Conservation (phyloP, 768 basidiomycete genomes). For the Termitomyces sp. region DNA sequence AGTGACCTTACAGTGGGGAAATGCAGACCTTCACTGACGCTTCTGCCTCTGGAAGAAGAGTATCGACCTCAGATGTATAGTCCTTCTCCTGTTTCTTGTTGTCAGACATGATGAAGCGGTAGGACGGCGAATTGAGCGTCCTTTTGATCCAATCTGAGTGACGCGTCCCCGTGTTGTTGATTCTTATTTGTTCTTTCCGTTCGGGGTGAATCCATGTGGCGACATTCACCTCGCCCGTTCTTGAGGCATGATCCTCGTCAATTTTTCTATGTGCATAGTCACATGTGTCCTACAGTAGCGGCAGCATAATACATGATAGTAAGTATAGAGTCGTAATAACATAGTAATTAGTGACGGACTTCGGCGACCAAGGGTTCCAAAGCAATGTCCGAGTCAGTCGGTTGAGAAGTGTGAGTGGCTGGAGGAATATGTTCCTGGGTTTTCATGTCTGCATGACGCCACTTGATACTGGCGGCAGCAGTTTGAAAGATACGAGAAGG, state of each 20-base stretch:
- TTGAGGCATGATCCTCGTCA: not conserved
- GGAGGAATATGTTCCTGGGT: constrained; percentile 10
- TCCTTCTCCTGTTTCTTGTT: constrained; percentile 85
- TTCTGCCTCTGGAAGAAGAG: constrained; percentile 64
- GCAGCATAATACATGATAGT: constrained; percentile 36
- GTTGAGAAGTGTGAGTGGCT: not conserved
- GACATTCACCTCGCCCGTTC: constrained; percentile 20
- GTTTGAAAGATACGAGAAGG: constrained; percentile 35
- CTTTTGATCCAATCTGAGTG: constrained; percentile 34
- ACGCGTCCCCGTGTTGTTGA: constrained; percentile 63
- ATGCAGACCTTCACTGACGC: constrained; percentile 63
- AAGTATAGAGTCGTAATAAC: constrained; percentile 25
- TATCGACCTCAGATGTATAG: constrained; percentile 78
- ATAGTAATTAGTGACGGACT: constrained; percentile 45
- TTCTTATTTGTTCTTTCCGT: constrained; percentile 21
- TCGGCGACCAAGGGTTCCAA: constrained; percentile 31
- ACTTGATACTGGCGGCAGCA: constrained; percentile 19
- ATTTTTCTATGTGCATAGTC: constrained; percentile 12
- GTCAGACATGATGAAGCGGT: constrained; percentile 62
- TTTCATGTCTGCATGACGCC: constrained; percentile 7
- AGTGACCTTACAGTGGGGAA: not conserved
- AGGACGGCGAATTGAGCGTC: constrained; percentile 30
- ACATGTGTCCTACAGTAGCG: constrained; percentile 27
- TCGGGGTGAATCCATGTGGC: constrained; percentile 22
- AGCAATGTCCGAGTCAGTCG: constrained; percentile 9